Evolutionary conservation across 1,139 yeast genomes (phyloP), one percentile per base, ranked within the genome.

Genomic region (Hanseniaspora uvarum): DNA sequence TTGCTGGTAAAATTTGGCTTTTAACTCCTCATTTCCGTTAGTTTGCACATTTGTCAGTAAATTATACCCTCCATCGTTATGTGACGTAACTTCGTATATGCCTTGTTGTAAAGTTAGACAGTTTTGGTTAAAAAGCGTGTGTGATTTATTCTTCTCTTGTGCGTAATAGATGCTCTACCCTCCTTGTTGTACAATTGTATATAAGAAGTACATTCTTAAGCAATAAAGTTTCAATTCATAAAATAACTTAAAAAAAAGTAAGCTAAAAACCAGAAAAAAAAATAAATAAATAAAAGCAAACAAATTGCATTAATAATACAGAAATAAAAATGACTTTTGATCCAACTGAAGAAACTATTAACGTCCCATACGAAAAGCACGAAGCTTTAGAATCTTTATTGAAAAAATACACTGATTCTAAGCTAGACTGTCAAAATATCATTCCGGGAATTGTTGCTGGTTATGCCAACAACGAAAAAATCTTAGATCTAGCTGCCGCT

Each of bases 361-460:
- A 48, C 26, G 52, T 48, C 26, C 31, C 48, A 4, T 21, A 16
- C 21, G 39, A 26, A n/a, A 31, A 52, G 18, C 50, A 52, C 26
- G 30, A 33, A 18, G 44, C 48, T 8, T 31, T 52, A 23, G 43
- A 52, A 46, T n/a, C 39, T 4, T n/a, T 52, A 10, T 33, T 52
- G 18, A 28, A 52, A 33, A 52, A 52, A 19, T 52, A 52, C 46
- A 52, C 55, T 18, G 31, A 36, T n/a, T 34, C 33, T 4, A 36
- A 39, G 21, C 23, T 46, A 4, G 46, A 46, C 30, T 40, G 46
- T 4, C 43, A 46, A 28, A 40, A 12, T n/a, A 40, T 52, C 16
- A 49, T 56, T n/a, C 58, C 58, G 11, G 56, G 55, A 14, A 30
- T 56, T 43, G 55, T 54, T 18, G 58, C 58, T 30, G 58, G 58